Evolutionary conservation across 805 yeast genomes (phyloP).

Genomic region (Blastobotrys peoriensis): DNA sequence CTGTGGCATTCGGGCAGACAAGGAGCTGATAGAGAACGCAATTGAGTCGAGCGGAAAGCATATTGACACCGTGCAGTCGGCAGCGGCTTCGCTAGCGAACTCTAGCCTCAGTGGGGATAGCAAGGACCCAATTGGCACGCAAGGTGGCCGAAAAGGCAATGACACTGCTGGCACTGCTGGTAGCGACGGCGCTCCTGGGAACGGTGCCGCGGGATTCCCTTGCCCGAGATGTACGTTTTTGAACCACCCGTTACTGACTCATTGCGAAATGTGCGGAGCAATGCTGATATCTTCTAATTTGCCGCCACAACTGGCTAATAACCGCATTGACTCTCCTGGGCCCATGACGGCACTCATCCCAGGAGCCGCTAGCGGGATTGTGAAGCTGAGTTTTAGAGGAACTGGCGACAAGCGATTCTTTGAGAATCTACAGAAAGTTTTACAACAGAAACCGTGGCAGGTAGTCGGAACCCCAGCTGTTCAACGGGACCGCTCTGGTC

Average conservation of each 20-base stretch:
- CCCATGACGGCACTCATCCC: conserved; percentile 14
- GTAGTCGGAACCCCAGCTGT: neutral
- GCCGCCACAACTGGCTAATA: conserved; percentile 21
- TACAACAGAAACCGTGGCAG: conserved; percentile 52
- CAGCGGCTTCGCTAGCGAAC: neutral
- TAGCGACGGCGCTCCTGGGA: neutral
- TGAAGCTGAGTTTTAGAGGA: conserved; percentile 69
- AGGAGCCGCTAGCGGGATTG: conserved; percentile 13
- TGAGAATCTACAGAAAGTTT: conserved; percentile 37
- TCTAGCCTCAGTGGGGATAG: neutral
- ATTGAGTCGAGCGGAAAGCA: conserved; percentile 16
- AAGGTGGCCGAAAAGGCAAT: neutral
- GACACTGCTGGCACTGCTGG: neutral
- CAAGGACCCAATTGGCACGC: neutral
- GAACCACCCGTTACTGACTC: conserved; percentile 70
- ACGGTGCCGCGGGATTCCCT: conserved; percentile 11
- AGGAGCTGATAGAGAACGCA: conserved; percentile 32
- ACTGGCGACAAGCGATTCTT: conserved; percentile 58
- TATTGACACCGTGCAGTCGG: neutral
- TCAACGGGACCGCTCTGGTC: conserved; percentile 2
- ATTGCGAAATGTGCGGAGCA: conserved; percentile 86
- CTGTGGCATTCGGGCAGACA: conserved; percentile 54
- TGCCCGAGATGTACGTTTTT: conserved; percentile 69
- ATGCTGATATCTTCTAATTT: conserved; percentile 32
- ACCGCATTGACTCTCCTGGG: conserved; percentile 19